These are phyloP conservation scores for Ophiostoma montium DNA, from an alignment of 2,329 filamentous ascomycete genomes.

Conservation along the genomic window DNA sequence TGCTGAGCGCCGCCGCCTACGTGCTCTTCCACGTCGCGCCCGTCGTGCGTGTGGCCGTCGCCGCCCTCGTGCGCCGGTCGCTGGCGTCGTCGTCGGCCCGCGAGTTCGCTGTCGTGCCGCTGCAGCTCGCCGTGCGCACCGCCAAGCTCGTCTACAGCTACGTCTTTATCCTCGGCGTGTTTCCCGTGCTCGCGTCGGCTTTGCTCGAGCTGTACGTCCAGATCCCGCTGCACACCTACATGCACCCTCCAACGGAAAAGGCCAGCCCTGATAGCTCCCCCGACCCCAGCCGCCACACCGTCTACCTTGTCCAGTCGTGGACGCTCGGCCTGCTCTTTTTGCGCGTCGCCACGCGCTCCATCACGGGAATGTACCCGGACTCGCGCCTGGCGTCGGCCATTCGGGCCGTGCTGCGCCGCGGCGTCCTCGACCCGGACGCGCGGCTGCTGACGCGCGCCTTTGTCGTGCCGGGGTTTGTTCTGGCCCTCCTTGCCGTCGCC, in stretches of 20 bases:
- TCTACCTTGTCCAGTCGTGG: slow-evolving; percentile 88
- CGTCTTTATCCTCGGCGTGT: slow-evolving; percentile 56
- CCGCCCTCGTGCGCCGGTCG: slow-evolving; percentile 17
- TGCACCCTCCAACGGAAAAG: slow-evolving; percentile 28
- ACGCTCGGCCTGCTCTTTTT: slow-evolving; percentile 83
- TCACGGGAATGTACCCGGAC: slow-evolving; percentile 51
- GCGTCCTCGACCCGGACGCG: slow-evolving; percentile 68
- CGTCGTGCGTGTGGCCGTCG: slow-evolving; percentile 19
- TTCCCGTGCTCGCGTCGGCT: slow-evolving; percentile 67
- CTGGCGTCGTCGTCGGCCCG: neutral
- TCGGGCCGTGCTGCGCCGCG: slow-evolving; percentile 55
- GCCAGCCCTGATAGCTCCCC: slow-evolving; percentile 11
- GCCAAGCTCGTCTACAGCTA: slow-evolving; percentile 49
- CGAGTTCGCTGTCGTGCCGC: neutral
- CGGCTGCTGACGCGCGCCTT: slow-evolving; percentile 71
- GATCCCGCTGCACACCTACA: slow-evolving; percentile 72
- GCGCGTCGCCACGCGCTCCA: slow-evolving; percentile 59
- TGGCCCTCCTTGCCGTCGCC: slow-evolving; percentile 48
- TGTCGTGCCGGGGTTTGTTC: slow-evolving; percentile 55
- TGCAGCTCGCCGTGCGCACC: slow-evolving; percentile 9
- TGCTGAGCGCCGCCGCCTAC: slow-evolving; percentile 57
- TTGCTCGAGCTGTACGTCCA: slow-evolving; percentile 80
- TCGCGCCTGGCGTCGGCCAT: slow-evolving; percentile 63
- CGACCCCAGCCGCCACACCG: slow-evolving; percentile 41
- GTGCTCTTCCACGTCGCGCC: slow-evolving; percentile 35